Conservation (phyloP, 1,284 basidiomycete species). For the Ustilago loliicola region DNA sequence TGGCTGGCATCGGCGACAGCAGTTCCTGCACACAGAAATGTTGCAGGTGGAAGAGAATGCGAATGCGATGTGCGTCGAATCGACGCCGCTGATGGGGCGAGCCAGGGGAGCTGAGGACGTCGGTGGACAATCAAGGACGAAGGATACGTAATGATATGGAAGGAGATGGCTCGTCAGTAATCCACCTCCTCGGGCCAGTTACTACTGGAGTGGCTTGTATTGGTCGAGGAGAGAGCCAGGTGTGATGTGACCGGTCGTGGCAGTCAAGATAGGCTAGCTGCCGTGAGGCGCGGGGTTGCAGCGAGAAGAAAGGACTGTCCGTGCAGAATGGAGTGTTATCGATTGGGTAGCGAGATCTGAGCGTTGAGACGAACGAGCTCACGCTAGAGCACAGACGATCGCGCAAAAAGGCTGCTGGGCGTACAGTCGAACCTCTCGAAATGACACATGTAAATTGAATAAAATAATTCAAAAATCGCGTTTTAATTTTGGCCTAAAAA, state of each 20-base stretch:
- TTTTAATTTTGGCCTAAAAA: too few species aligned
- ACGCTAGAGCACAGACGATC: background rate
- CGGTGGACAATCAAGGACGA: conserved; percentile 1
- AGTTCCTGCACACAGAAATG: background rate
- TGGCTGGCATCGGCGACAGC: conserved; percentile 4
- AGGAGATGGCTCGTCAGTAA: background rate
- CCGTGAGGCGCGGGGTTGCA: background rate
- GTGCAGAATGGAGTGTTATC: background rate
- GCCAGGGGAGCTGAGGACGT: background rate
- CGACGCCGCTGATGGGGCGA: conserved; percentile 2
- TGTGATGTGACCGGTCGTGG: background rate
- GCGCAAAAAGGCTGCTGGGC: background rate
- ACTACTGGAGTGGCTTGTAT: background rate
- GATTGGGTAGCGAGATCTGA: conserved; percentile 4
- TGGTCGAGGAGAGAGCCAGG: background rate
- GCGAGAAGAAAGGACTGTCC: background rate
- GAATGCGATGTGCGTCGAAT: background rate
- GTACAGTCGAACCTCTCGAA: too few species aligned
- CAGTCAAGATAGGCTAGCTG: background rate
- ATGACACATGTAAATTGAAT: too few species aligned
- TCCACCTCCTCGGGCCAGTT: background rate
- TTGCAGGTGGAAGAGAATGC: background rate
- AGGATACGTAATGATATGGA: background rate
- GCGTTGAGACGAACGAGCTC: conserved; percentile 3
- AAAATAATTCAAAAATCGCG: too few species aligned